These are phyloP conservation scores for Terana coerulea DNA, from an alignment of 768 basidiomycete species.

Conservation along the genomic window DNA sequence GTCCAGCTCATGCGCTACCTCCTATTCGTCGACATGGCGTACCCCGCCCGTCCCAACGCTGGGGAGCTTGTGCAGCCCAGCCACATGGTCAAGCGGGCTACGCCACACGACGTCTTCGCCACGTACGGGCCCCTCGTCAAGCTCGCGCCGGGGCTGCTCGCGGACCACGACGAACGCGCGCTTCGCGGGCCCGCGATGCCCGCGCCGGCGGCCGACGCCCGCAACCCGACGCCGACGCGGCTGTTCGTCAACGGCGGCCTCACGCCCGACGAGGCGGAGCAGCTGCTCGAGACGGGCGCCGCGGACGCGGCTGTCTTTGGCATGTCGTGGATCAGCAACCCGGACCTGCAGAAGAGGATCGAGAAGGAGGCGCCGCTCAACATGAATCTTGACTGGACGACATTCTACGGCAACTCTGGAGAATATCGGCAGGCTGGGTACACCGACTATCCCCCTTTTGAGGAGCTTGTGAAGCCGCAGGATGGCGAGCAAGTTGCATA, in stretches of 20 bases:
- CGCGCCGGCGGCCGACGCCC: not conserved
- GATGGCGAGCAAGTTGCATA: no score
- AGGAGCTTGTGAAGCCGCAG: no score
- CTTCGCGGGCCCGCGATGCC: conserved; percentile 9
- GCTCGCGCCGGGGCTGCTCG: not conserved
- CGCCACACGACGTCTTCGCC: conserved; percentile 9
- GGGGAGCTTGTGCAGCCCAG: not conserved
- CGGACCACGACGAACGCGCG: not conserved
- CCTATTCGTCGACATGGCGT: conserved; percentile 1
- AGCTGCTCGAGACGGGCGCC: not conserved
- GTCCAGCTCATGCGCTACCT: conserved; percentile 9
- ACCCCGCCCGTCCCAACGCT: not conserved
- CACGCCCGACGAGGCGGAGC: conserved; percentile 1
- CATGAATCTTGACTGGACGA: not conserved
- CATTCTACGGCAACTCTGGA: conserved; percentile 2
- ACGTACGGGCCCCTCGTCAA: conserved; percentile 7
- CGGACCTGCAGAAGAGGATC: conserved; percentile 7
- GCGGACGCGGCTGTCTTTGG: conserved; percentile 8
- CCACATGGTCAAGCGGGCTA: not conserved
- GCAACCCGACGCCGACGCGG: conserved; percentile 11
- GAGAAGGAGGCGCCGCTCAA: conserved; percentile 3
- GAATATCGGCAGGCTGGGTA: conserved; percentile 3
- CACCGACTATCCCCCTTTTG: no score
- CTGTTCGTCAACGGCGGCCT: conserved; percentile 6
- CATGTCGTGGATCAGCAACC: conserved; percentile 7